phyloP scores from a whole-genome alignment of 148 eudicot genomes.

The Vaccinium corymbosum region DNA sequence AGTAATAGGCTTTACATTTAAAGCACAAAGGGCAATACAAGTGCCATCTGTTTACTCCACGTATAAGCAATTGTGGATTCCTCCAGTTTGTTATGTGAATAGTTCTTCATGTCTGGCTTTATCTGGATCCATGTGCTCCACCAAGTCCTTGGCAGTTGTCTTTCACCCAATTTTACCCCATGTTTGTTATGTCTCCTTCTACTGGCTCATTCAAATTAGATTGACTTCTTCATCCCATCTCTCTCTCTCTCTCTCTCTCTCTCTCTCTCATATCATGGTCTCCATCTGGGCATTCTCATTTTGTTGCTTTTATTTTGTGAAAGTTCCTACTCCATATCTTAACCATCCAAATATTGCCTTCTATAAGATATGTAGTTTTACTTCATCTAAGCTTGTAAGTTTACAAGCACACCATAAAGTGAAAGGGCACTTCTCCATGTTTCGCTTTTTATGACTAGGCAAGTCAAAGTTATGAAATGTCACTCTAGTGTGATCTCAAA shows the following conservation, averaged over 20 bases:
- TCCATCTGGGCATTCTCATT: neutral
- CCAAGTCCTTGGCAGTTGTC: neutral
- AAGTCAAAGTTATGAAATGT: neutral
- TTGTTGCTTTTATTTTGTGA: neutral
- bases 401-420: neutral
- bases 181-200: neutral
- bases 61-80: neutral
- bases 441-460: neutral
- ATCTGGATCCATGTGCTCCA: neutral
- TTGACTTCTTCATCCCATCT: no score
- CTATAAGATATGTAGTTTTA: neutral
- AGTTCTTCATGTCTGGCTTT: neutral
- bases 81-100: neutral
- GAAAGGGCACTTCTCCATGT: neutral
- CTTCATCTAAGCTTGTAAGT: neutral
- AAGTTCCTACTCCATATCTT: neutral
- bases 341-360: neutral
- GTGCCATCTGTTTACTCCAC: neutral
- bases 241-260: neutral
- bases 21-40: neutral
- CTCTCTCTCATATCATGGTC: neutral
- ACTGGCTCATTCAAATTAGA: neutral
- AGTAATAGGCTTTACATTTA: neutral
- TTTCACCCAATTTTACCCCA: neutral
- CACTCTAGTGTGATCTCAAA: neutral